Conservation (phyloP, 2,329 filamentous ascomycete genomes). For the Aspergillus ruber region DNA sequence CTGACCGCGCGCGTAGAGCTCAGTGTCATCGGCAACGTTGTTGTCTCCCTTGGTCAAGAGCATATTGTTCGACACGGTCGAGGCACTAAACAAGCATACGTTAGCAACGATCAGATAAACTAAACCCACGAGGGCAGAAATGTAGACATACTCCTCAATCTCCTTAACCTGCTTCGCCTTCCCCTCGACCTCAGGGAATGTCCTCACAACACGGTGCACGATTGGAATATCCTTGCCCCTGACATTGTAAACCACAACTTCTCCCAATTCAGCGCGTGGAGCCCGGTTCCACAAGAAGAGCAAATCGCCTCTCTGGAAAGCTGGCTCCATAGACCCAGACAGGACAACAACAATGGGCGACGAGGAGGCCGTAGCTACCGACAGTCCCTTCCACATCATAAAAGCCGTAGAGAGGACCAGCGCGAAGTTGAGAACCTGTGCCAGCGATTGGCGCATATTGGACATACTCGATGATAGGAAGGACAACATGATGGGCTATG, state of each 20-base stretch:
- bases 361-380: constrained; percentile 66
- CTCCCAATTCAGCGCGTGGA: constrained; percentile 59
- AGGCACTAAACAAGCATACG: constrained; percentile 2
- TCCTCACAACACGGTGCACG: constrained; percentile 82
- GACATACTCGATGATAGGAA: constrained; percentile 50
- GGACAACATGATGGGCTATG: constrained; percentile 56
- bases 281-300: constrained; percentile 59
- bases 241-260: constrained; percentile 77
- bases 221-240: constrained; percentile 94
- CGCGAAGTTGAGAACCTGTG: constrained; percentile 82
- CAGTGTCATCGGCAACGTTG: constrained; percentile 87
- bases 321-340: constrained; percentile 63
- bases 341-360: constrained; percentile 63
- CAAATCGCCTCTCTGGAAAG: constrained; percentile 59
- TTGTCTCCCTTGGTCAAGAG: constrained; percentile 97
- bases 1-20: constrained; percentile 79
- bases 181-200: constrained; percentile 45
- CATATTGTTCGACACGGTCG: constrained; percentile 35
- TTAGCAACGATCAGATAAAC: neutral
- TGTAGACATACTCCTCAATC: constrained; percentile 21
- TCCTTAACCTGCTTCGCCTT: constrained; percentile 31
- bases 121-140: neutral
- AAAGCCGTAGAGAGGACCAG: constrained; percentile 86
- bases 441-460: constrained; percentile 73
- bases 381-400: constrained; percentile 92